A percentile compares a stretch with the other conserved stretches of the same genome.
Conservation (phyloP, 2,329 filamentous ascomycete genomes). For the Geosmithia putterillii region DNA sequence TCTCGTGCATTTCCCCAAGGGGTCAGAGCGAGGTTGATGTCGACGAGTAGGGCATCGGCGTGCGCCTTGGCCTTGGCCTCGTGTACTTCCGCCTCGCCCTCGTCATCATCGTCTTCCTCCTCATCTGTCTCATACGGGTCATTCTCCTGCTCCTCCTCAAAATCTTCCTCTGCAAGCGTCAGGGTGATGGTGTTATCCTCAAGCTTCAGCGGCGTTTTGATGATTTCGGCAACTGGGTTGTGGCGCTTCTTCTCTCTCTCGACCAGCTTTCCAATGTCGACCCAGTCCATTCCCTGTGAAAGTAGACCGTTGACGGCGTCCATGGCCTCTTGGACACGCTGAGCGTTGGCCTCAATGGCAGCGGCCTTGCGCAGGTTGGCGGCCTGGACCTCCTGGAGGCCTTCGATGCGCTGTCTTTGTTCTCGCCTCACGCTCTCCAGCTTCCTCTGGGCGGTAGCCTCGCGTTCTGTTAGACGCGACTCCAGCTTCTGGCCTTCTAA, state of each 20-base stretch:
- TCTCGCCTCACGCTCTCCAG: conserved; percentile 75
- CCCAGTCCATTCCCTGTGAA: conserved; percentile 93
- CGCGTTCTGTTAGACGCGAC: conserved; percentile 68
- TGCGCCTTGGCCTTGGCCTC: conserved; percentile 24
- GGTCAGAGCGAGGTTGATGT: conserved; percentile 71
- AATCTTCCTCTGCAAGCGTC: conserved; percentile 58
- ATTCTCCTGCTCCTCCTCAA: conserved; percentile 48
- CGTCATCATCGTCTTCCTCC: conserved; percentile 23
- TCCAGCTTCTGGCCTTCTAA: conserved; percentile 89
- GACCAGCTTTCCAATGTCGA: conserved; percentile 77
- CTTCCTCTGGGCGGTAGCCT: conserved; percentile 70
- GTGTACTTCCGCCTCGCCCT: conserved; percentile 12
- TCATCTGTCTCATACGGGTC: conserved; percentile 56
- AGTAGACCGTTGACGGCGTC: conserved; percentile 89
- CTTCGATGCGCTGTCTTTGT: conserved; percentile 74
- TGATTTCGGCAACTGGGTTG: conserved; percentile 78
- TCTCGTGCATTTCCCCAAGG: conserved; percentile 83
- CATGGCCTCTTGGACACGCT: conserved; percentile 84
- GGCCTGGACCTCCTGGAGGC: conserved; percentile 68
- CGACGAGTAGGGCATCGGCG: conserved; percentile 54
- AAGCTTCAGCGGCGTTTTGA: conserved; percentile 77
- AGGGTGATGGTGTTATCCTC: conserved; percentile 83
- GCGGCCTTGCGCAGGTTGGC: conserved; percentile 79
- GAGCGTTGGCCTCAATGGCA: conserved; percentile 81
- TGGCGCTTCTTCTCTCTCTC: conserved; percentile 70